Evolutionary conservation across 2,329 filamentous ascomycete species (phyloP), one percentile per base, ranked within the genome.

Genomic region (Pseudogymnoascus sp.): DNA sequence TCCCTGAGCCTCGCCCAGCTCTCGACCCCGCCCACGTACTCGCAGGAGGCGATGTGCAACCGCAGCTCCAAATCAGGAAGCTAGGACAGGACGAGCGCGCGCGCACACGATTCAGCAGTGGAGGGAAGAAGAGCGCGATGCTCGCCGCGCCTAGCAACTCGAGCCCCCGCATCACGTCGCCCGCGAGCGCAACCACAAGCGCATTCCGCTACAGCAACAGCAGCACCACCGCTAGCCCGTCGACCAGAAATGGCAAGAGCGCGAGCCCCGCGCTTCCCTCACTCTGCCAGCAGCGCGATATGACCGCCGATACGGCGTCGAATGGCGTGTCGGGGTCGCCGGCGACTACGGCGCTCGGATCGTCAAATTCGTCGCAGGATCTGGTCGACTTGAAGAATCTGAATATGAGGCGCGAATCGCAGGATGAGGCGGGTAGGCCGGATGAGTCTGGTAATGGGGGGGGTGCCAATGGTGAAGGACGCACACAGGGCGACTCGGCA

Each of bases 341-440:
- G n/a, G 28, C 50, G 5, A 56, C 50, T 0, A 56, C 50, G 50
- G 28, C 25, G 28, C 50, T 34, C 3, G 50, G 50, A 5, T 56
- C 50, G 28, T 56, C 50, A 5, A 56, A 56, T 56, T 56, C 50
- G 50, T 56, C 50, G 10, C 50, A 56, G 16, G 50, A 56, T 8
- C 11, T 56, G 1, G 50, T 56, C 50, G 50, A 56, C 5, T 14
- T 56, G 50, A 56, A 56, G 50, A 56, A 56, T 56, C 50, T 34
- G 50, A 56, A 56, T 56, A 56, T 56, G 50, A 56, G 50, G 50
- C 50, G 25, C 50, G 28, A 16, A 56, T 56, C 50, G 50, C 10
- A n/a, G n/a, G 50, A 56, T 18, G 50, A 56, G 50, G n/a, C 44
- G 6, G 28, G 10, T 18, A 34, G 10, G 21, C 28, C 25, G n/a